Evolutionary conservation across 495 filamentous ascomycete genomes (phyloP).

Genomic region (Aspergillus ostianus): DNA sequence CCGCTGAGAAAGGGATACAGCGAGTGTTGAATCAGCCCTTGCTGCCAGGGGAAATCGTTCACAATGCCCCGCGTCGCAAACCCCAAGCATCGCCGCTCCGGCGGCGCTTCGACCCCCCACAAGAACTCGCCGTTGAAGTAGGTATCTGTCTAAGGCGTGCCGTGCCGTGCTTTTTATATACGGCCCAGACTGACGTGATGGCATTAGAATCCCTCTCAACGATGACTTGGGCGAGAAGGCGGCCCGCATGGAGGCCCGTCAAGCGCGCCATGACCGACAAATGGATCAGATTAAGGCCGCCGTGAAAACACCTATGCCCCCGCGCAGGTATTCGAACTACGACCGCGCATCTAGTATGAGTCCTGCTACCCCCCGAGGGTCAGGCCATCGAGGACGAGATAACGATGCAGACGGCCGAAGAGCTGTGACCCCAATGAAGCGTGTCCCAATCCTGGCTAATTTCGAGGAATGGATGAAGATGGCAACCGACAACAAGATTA

Average conservation of each 20-base stretch:
- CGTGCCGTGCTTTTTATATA: neutral
- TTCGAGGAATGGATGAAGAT: constrained; percentile 99
- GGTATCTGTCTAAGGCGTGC: constrained; percentile 15
- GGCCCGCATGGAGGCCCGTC: constrained; percentile 79
- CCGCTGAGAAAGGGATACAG: neutral
- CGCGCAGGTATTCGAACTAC: constrained; percentile 63
- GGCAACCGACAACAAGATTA: constrained; percentile 99
- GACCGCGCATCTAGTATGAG: constrained; percentile 63
- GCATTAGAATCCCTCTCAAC: constrained; percentile 76
- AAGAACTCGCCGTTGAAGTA: constrained; percentile 70
- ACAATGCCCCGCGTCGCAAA: constrained; percentile 76
- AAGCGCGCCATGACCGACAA: constrained; percentile 84
- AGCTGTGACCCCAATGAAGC: constrained; percentile 92
- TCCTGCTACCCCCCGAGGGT: constrained; percentile 61
- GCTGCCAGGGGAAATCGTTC: constrained; percentile 25
- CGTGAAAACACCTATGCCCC: constrained; percentile 70
- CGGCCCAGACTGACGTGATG: constrained; percentile 13
- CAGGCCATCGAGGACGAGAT: constrained; percentile 51
- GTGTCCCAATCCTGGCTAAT: constrained; percentile 91
- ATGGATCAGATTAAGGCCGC: constrained; percentile 89
- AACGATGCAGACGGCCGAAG: constrained; percentile 62
- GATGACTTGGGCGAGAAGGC: constrained; percentile 94
- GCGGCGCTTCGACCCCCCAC: constrained; percentile 55
- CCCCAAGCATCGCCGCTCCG: constrained; percentile 49
- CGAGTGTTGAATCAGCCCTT: constrained; percentile 15